These are phyloP conservation scores for Xylaria sp. DNA, from an alignment of 2,329 filamentous ascomycete genomes.

Conservation along the genomic window DNA sequence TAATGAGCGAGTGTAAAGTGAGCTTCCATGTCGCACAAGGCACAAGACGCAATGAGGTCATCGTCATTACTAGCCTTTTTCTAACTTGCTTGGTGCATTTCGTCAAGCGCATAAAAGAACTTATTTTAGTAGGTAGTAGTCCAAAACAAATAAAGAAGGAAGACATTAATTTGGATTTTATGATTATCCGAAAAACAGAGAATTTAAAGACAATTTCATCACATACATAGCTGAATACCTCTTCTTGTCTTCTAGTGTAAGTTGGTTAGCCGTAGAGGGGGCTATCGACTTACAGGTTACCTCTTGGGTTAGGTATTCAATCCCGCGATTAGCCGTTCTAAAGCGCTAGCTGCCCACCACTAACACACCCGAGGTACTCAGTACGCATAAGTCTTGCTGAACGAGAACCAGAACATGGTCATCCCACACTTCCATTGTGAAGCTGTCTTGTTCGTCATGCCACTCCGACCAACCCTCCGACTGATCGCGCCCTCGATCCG, in stretches of 20 bases:
- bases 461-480: conserved; percentile 44
- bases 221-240: neutral
- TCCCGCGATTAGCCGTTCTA: conserved; percentile 1
- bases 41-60: neutral
- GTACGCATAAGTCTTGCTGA: neutral
- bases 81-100: neutral
- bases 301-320: neutral
- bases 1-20: neutral
- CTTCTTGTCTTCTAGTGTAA: neutral
- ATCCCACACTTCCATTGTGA: conserved; percentile 6
- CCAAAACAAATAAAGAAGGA: neutral
- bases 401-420: neutral
- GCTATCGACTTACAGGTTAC: too few relatives aligned
- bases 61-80: conserved; percentile 4
- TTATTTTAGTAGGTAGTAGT: too few relatives aligned
- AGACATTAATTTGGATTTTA: too few relatives aligned
- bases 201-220: too few relatives aligned
- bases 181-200: too few relatives aligned
- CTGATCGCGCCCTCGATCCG: conserved; percentile 36
- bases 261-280: neutral
- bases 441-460: conserved; percentile 38
- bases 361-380: neutral
- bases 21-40: conserved; percentile 12
- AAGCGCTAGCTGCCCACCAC: neutral
- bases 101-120: neutral